A percentile compares a stretch with the other conserved stretches of the same genome.
These are phyloP conservation scores for Fusarium equiseti DNA, from an alignment of 2,329 filamentous ascomycete genomes.

Conservation along the genomic window DNA sequence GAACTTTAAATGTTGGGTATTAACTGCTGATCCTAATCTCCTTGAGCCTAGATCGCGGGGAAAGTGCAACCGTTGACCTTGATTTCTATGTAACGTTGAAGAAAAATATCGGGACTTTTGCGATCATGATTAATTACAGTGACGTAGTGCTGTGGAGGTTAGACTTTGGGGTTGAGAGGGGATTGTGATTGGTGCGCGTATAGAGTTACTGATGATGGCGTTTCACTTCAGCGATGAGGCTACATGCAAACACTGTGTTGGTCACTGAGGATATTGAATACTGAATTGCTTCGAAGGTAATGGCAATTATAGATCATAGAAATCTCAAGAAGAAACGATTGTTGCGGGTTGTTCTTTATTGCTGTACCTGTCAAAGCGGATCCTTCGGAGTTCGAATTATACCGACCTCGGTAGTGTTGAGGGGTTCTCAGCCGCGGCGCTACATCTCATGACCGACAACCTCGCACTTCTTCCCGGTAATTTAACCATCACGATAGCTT, in stretches of 20 bases:
- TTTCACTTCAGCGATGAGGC: not conserved
- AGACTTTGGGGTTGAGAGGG: not conserved
- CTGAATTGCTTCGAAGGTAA: too few relatives aligned
- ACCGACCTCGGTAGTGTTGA: slow-evolving; percentile 18
- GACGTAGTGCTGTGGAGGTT: slow-evolving; percentile 11
- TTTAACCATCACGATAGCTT: slow-evolving; percentile 12
- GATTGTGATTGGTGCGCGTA: slow-evolving; percentile 16
- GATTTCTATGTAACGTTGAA: slow-evolving; percentile 27
- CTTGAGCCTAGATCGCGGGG: slow-evolving; percentile 11
- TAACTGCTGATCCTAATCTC: slow-evolving; percentile 12
- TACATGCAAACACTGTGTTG: too few relatives aligned
- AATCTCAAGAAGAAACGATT: too few relatives aligned
- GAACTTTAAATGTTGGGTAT: not conserved
- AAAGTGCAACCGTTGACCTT: slow-evolving; percentile 1
- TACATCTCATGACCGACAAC: not conserved
- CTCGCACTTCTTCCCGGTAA: slow-evolving; percentile 1
- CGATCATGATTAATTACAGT: not conserved
- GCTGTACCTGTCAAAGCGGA: not conserved
- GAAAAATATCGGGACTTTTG: slow-evolving; percentile 12
- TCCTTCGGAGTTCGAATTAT: slow-evolving; percentile 1
- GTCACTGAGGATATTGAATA: too few relatives aligned
- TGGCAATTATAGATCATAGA: too few relatives aligned
- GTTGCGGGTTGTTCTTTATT: not conserved
- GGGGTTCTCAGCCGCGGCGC: slow-evolving; percentile 4
- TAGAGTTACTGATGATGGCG: not conserved